Evolutionary conservation across 1,284 basidiomycete species (phyloP).

Genomic region (Albatrellus sp.): DNA sequence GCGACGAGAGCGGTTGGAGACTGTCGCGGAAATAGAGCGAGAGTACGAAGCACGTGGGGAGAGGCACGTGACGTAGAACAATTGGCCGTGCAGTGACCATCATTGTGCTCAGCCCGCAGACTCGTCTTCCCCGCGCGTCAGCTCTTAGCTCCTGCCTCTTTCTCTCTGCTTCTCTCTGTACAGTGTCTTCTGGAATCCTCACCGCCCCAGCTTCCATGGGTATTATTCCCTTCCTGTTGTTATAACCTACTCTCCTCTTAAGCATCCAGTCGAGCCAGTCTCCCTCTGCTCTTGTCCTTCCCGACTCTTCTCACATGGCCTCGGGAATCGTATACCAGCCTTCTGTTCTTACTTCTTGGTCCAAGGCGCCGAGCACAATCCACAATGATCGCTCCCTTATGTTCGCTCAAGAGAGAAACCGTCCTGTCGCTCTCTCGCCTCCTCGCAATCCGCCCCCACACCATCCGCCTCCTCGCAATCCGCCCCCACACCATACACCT

Average conservation of each 20-base stretch:
- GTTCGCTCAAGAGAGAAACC: conserved; percentile 8
- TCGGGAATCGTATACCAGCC: conserved; percentile 3
- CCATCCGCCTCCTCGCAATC: not conserved
- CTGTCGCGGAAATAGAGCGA: no score
- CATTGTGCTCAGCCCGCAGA: no score
- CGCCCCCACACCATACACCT: not conserved
- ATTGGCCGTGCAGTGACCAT: no score
- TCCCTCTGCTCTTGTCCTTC: not conserved
- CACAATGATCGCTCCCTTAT: conserved; percentile 6
- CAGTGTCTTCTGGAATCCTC: no score
- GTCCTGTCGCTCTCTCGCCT: not conserved
- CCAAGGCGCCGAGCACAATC: conserved; percentile 3
- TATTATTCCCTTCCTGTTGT: not conserved
- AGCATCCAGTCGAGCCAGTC: not conserved
- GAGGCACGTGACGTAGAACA: not conserved
- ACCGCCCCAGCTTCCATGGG: no score
- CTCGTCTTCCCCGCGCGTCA: no score
- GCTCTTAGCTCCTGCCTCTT: no score
- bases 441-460: conserved; percentile 1
- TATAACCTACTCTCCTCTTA: not conserved
- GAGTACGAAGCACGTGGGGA: not conserved
- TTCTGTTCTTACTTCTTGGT: conserved; percentile 6
- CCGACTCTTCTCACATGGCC: conserved; percentile 4
- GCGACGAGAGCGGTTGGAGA: not conserved
- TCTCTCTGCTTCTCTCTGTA: no score